phyloP scores from a whole-genome alignment of 1,284 basidiomycete genomes.

The Trichosporon faecale region DNA sequence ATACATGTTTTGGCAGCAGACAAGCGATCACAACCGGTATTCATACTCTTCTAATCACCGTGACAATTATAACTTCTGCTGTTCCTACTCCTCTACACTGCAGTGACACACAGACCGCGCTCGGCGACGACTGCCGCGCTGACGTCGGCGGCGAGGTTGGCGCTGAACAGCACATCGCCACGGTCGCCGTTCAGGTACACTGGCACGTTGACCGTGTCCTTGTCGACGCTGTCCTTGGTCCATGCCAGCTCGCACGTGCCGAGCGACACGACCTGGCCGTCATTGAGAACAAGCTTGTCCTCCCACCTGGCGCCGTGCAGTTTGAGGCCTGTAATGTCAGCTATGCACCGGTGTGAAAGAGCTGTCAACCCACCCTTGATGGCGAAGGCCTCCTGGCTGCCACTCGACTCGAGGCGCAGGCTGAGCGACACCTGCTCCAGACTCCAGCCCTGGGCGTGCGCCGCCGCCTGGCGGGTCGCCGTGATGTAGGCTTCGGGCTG shows the following conservation, averaged over 20 bases:
- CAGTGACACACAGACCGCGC: slow-evolving; percentile 44
- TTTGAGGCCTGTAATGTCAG: slow-evolving; percentile 62
- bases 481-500: slow-evolving; percentile 94
- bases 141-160: slow-evolving; percentile 37
- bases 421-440: slow-evolving; percentile 79
- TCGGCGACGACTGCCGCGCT: slow-evolving; percentile 35
- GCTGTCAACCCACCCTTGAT: slow-evolving; percentile 69
- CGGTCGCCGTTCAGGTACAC: slow-evolving; percentile 90
- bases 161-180: slow-evolving; percentile 79
- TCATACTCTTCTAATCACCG: not conserved
- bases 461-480: slow-evolving; percentile 85
- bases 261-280: slow-evolving; percentile 72
- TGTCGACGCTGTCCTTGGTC: slow-evolving; percentile 61
- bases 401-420: slow-evolving; percentile 70
- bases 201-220: slow-evolving; percentile 67
- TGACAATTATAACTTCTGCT: not conserved
- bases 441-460: slow-evolving; percentile 84
- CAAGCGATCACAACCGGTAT: not conserved
- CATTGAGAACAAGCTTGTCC: slow-evolving; percentile 67
- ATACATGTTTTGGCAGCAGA: not conserved
- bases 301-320: slow-evolving; percentile 80
- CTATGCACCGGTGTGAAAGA: not conserved
- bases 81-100: slow-evolving; percentile 17
- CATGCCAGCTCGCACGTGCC: slow-evolving; percentile 77
- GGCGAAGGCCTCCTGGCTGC: slow-evolving; percentile 71